Evolutionary conservation across 2,329 filamentous ascomycete genomes (phyloP).

Genomic region (Macrophomina pseudophaseolina): DNA sequence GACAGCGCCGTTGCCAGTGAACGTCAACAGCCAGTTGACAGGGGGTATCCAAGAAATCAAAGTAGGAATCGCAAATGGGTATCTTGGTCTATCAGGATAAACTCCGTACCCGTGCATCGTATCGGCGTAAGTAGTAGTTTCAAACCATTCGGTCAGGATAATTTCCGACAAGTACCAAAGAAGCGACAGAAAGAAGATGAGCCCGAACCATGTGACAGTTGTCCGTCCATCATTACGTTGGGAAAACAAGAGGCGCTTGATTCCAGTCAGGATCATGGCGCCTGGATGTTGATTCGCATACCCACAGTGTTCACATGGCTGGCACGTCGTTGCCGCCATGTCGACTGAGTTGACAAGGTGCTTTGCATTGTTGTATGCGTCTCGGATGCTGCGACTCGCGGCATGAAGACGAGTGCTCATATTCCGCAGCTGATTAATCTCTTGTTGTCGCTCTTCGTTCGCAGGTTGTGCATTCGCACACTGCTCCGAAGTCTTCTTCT

Average conservation of each 20-base stretch:
- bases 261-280: constrained; percentile 32
- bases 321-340: not conserved
- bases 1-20: not conserved
- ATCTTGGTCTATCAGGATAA: constrained; percentile 57
- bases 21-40: constrained; percentile 6
- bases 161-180: constrained; percentile 21
- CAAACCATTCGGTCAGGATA: constrained; percentile 50
- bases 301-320: not conserved
- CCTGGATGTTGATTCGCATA: constrained; percentile 9
- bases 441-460: constrained; percentile 49
- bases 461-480: constrained; percentile 41
- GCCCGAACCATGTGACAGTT: constrained; percentile 25
- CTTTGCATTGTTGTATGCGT: constrained; percentile 49
- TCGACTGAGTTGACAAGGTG: constrained; percentile 50
- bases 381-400: constrained; percentile 50
- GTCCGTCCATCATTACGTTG: not conserved
- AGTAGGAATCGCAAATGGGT: constrained; percentile 62
- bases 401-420: constrained; percentile 49
- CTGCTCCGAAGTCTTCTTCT: constrained; percentile 37
- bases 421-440: constrained; percentile 47
- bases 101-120: constrained; percentile 58
- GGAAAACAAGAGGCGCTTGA: constrained; percentile 38
- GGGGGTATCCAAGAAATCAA: constrained; percentile 46
- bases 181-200: constrained; percentile 10
- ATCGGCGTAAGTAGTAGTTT: constrained; percentile 55